These are phyloP conservation scores for carrot (Daucus carota) DNA, from an alignment of 129 eudicot species.

Conservation along the genomic window DH1_v3.0 NC_030385.2:33603501-33604000, in stretches of 20 bases:
- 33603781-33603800: not conserved
- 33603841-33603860: no score
- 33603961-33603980: no score
- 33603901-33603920: no score
- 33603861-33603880: no score
- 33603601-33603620: conserved; percentile 41
- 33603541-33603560: not conserved
- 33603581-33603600: conserved; percentile 25
- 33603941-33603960: no score
- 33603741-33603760: not conserved
- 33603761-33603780: not conserved
- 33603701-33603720: conserved; percentile 13
- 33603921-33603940: no score
- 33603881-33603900: no score
- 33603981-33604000: no score
- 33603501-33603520: not conserved
- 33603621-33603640: conserved; percentile 41
- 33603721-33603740: not conserved
- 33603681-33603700: conserved; percentile 45
- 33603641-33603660: conserved; percentile 41
- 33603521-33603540: not conserved
- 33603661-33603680: conserved; percentile 37
- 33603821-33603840: no score
- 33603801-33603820: not conserved
- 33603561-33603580: not conserved